Conservation (phyloP, 192 early-diverging fungal species). For the Backusella mclennaniae region DNA sequence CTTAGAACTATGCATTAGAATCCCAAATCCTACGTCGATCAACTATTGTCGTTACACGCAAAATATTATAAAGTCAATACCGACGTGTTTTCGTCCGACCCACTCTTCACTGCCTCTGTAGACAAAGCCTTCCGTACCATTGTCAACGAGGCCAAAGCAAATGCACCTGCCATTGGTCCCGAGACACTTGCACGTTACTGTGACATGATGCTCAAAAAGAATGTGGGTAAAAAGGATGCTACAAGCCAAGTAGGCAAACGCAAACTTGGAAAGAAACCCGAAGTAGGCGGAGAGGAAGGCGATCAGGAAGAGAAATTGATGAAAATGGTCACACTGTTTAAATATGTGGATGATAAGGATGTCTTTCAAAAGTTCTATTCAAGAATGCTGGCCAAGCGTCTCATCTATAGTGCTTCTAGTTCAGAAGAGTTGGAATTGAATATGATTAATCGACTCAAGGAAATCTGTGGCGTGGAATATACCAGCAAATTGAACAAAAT, state of each 20-base stretch:
- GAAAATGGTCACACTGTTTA: conserved; percentile 53
- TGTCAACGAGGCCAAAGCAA: conserved; percentile 58
- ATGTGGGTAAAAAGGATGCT: conserved; percentile 29
- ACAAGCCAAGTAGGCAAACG: conserved; percentile 57
- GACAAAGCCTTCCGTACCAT: conserved; percentile 82
- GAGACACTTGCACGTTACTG: conserved; percentile 85
- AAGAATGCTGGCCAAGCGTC: conserved; percentile 74
- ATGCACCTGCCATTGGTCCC: conserved; percentile 48
- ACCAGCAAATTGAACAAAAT: conserved; percentile 82
- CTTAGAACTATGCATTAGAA: conserved; percentile 47
- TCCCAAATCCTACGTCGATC: conserved; percentile 69
- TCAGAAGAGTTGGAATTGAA: conserved; percentile 79
- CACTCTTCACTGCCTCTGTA: conserved; percentile 69
- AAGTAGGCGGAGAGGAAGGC: conserved; percentile 55
- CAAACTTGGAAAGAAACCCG: conserved; percentile 28
- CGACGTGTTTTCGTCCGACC: conserved; percentile 64
- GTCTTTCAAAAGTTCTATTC: conserved; percentile 92
- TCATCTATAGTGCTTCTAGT: conserved; percentile 68
- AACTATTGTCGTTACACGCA: conserved; percentile 58
- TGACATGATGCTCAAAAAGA: conserved; percentile 71
- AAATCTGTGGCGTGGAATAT: conserved; percentile 82
- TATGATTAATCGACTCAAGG: conserved; percentile 82
- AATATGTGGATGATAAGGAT: conserved; percentile 90
- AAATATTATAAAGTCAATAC: conserved; percentile 60
- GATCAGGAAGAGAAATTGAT: conserved; percentile 51